These are phyloP conservation scores for Solanum pennellii DNA, from an alignment of 257 asterid genomes.

Conservation along the genomic window DNA sequence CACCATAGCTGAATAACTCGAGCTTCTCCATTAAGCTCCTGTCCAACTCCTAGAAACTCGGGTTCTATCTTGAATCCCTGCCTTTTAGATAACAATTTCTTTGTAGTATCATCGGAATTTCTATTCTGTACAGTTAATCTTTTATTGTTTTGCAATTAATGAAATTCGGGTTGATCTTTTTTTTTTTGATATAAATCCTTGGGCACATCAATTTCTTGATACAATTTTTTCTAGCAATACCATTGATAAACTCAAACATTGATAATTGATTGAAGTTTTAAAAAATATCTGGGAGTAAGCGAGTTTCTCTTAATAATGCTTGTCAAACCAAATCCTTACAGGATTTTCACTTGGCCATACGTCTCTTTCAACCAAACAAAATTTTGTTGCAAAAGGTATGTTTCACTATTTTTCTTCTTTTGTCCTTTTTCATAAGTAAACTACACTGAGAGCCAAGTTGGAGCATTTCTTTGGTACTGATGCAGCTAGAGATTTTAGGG, in stretches of 20 bases:
- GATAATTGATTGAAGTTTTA: not conserved
- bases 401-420: slow-evolving; percentile 8
- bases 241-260: not conserved
- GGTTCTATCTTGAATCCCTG: not conserved
- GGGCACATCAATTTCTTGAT: not conserved
- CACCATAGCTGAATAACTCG: not conserved
- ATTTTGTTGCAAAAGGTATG: slow-evolving; percentile 87
- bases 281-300: slow-evolving; percentile 4
- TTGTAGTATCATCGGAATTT: not conserved
- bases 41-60: not conserved
- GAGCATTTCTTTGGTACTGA: not conserved
- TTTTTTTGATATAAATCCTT: not conserved
- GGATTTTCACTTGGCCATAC: slow-evolving; percentile 84
- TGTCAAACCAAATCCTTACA: slow-evolving; percentile 28
- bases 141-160: not conserved
- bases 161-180: not conserved
- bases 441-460: slow-evolving; percentile 3
- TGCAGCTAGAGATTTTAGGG: not conserved
- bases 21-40: not conserved
- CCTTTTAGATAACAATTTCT: not conserved
- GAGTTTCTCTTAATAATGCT: not conserved
- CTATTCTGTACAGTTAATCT: not conserved
- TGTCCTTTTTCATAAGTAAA: not conserved
- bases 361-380: slow-evolving; percentile 75
- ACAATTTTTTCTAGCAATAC: not conserved